Evolutionary conservation across 2,329 filamentous ascomycete species (phyloP), one percentile per base, ranked within the genome.

Genomic region (Blastomyces emzantsi): DNA sequence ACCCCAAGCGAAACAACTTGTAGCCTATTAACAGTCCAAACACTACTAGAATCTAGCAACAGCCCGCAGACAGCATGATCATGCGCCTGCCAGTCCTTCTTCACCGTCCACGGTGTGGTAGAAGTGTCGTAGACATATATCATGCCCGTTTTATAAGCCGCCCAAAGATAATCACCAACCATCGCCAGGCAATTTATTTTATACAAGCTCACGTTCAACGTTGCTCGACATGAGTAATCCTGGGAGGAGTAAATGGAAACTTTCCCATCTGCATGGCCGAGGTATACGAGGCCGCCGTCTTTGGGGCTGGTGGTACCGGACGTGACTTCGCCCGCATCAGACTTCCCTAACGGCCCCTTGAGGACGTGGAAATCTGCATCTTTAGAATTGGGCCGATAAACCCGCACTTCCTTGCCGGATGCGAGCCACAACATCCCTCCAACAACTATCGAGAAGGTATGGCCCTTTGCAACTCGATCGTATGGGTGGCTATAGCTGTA

Each of bases 71-170:
- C 87, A 0, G 92, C 90, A 67, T 89, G 89, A 7, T 90, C 87
- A 72, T 97, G 94, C 2, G 91, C 93, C 67, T 88, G 86, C 93
- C 94, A 99, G 71, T 97, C 93, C 74, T 99, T 99, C 77, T 90
- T 87, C 33, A 96, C 86, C 25, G 83, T 83, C 94, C 94, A 99
- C 0, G 93, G 93, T n/a, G 84, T 86, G 39, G 85, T 83, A 11
- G 80, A 84, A 13, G 90, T 89, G 74, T 99, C 92, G 75, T 97
- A 99, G 8, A 97, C 89, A 70, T 91, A 94, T 41, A 96, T 86
- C 82, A 89, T 96, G 19, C 94, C 94, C 0, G 90, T 97, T 74
- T 93, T 97, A 78, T 92, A 97, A 2, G 88, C 93, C 36, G 92
- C 91, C 94, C 94, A 99, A 0, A 99, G 81, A 70, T 90, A 85